phyloP scores from a whole-genome alignment of 495 filamentous ascomycete species.

The Penicillium odoratum region DNA sequence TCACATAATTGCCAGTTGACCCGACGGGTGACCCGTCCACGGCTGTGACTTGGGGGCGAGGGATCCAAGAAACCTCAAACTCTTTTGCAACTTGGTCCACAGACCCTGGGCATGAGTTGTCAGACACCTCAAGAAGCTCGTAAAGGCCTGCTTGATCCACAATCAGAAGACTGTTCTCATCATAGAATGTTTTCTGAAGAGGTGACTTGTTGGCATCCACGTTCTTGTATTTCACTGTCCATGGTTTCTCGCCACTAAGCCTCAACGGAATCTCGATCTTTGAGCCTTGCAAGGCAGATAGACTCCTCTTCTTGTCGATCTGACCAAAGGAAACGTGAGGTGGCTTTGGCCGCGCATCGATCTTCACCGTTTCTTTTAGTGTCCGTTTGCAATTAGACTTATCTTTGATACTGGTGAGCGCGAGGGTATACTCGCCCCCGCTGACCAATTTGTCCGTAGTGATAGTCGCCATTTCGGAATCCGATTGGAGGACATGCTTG shows the following conservation, averaged over 20 bases:
- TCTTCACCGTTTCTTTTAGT: conserved; percentile 75
- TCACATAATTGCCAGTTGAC: conserved; percentile 53
- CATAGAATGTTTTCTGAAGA: conserved; percentile 51
- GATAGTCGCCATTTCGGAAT: conserved; percentile 62
- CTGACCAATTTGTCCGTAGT: conserved; percentile 67
- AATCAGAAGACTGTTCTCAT: conserved; percentile 68
- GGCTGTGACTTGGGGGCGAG: conserved; percentile 70
- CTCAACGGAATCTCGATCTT: conserved; percentile 74
- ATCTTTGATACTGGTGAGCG: conserved; percentile 81
- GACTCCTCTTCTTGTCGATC: conserved; percentile 71
- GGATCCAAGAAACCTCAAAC: conserved; percentile 83
- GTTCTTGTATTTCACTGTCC: conserved; percentile 75
- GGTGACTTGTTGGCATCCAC: conserved; percentile 43
- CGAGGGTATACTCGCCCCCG: conserved; percentile 86
- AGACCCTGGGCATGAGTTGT: conserved; percentile 75
- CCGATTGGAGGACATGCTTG: conserved; percentile 63
- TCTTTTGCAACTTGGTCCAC: conserved; percentile 68
- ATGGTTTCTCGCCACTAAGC: conserved; percentile 79
- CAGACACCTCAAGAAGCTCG: conserved; percentile 71
- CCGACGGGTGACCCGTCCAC: conserved; percentile 59
- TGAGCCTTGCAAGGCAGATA: conserved; percentile 73
- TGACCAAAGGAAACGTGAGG: conserved; percentile 81
- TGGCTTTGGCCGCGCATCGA: conserved; percentile 81
- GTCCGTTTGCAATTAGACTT: conserved; percentile 80
- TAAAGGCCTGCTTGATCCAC: conserved; percentile 71